Evolutionary conservation across 106 monocot species (phyloP).

Genomic region (Gastrodia elata): DNA sequence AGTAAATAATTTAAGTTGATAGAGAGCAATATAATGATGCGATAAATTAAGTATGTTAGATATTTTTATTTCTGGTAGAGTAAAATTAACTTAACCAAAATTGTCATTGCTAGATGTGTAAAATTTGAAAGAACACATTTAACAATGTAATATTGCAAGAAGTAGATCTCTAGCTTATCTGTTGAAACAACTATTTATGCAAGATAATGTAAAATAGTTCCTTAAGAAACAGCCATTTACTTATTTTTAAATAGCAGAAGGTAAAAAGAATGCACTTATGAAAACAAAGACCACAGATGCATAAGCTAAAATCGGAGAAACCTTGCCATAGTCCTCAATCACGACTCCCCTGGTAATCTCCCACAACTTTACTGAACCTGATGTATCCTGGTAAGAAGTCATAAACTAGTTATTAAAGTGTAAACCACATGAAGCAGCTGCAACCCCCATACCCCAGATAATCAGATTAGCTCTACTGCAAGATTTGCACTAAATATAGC

Average conservation of each 20-base stretch:
- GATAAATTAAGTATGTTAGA: too few species aligned
- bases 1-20: neutral
- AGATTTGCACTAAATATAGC: neutral
- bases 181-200: neutral
- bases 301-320: slow-evolving; percentile 18
- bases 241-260: neutral
- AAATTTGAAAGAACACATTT: neutral
- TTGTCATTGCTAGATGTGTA: neutral
- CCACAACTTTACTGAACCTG: slow-evolving; percentile 87
- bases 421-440: neutral
- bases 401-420: neutral
- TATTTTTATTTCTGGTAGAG: too few species aligned
- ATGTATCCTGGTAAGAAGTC: slow-evolving; percentile 48
- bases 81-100: too few species aligned
- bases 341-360: slow-evolving; percentile 85
- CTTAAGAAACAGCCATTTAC: neutral
- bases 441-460: neutral
- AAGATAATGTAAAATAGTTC: neutral
- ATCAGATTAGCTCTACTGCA: neutral
- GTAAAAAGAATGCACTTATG: neutral
- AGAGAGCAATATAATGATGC: neutral
- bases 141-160: neutral
- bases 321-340: slow-evolving; percentile 88
- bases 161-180: neutral
- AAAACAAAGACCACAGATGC: neutral